Evolutionary conservation across 306 rosid genomes (phyloP).

Genomic region (Lathyrus aphaca): DNA sequence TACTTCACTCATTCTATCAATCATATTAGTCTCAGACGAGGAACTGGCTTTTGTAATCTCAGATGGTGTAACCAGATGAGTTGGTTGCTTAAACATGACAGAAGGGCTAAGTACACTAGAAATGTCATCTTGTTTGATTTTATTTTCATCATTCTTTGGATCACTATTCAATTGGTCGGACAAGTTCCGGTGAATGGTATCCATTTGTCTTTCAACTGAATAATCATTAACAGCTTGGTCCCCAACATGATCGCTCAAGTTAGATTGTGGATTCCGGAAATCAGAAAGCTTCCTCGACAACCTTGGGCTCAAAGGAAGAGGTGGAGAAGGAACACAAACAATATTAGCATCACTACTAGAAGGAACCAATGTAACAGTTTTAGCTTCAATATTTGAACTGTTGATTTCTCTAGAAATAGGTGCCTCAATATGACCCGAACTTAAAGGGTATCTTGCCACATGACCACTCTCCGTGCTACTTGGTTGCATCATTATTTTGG

Average conservation of each 20-base stretch:
- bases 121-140: slow-evolving; percentile 67
- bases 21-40: slow-evolving; percentile 65
- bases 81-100: slow-evolving; percentile 78
- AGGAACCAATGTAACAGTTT: slow-evolving; percentile 57
- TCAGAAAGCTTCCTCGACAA: slow-evolving; percentile 82
- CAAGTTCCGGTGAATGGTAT: slow-evolving; percentile 56
- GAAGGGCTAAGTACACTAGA: slow-evolving; percentile 63
- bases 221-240: slow-evolving; percentile 67
- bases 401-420: slow-evolving; percentile 50
- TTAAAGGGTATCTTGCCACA: slow-evolving; percentile 61
- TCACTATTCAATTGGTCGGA: slow-evolving; percentile 68
- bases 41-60: slow-evolving; percentile 77
- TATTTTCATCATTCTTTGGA: slow-evolving; percentile 57
- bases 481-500: slow-evolving; percentile 55
- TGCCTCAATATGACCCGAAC: slow-evolving; percentile 62
- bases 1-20: slow-evolving; percentile 67
- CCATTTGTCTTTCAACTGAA: slow-evolving; percentile 76
- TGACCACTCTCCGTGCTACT: slow-evolving; percentile 55
- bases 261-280: slow-evolving; percentile 68
- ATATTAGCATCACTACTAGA: slow-evolving; percentile 65
- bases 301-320: slow-evolving; percentile 87
- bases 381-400: slow-evolving; percentile 63
- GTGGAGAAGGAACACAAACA: slow-evolving; percentile 66
- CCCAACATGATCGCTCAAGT: slow-evolving; percentile 62
- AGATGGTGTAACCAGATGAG: slow-evolving; percentile 90